Conservation (phyloP, 2,329 filamentous ascomycete species). For the Fusarium buharicum region DNA sequence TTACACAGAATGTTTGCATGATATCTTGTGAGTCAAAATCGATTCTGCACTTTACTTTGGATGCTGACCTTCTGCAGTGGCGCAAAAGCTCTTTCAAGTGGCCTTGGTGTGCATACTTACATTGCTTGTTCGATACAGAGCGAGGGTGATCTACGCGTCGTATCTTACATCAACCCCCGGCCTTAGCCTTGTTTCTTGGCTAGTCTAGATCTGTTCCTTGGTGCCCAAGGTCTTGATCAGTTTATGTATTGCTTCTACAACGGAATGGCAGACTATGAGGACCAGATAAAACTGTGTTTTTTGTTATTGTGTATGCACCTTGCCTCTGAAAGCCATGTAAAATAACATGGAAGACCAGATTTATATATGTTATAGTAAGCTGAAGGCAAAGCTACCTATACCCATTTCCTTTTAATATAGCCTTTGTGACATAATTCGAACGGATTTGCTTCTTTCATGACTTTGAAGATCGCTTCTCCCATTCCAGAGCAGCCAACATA, state of each 20-base stretch:
- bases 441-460: neutral
- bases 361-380: no score
- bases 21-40: conserved; percentile 1
- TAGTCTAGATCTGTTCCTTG: no score
- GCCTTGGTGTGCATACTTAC: conserved; percentile 9
- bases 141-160: neutral
- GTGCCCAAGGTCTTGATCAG: no score
- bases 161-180: conserved; percentile 13
- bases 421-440: neutral
- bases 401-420: no score
- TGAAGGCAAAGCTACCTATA: no score
- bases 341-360: no score
- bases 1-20: conserved; percentile 1
- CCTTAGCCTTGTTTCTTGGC: neutral
- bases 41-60: accelerated
- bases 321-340: no score
- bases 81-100: neutral
- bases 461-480: conserved; percentile 26
- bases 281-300: no score
- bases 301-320: no score
- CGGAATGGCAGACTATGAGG: no score
- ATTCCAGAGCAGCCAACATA: conserved; percentile 41
- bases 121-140: conserved; percentile 5
- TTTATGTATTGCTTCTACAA: no score
- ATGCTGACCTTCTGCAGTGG: neutral